phyloP scores from a whole-genome alignment of 106 monocot genomes.

The Dendrobium catenatum region DNA sequence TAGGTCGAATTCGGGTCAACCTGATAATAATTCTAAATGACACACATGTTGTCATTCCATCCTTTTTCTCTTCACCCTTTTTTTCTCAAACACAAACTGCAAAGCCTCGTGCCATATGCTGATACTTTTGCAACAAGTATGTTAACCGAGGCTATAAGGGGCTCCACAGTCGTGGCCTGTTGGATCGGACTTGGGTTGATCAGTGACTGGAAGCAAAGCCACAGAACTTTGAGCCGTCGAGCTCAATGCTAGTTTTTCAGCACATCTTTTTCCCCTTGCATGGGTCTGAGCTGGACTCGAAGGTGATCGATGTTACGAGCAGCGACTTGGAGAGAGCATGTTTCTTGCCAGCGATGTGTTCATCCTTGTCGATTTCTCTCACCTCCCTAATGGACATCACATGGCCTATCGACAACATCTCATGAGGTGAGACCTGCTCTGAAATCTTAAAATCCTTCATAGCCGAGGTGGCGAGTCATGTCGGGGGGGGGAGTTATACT shows the following conservation, averaged over 20 bases:
- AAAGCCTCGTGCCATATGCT: constrained; percentile 76
- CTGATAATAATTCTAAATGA: too few species aligned
- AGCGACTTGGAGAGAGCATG: constrained; percentile 52
- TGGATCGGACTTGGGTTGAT: constrained; percentile 48
- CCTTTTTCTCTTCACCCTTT: too few species aligned
- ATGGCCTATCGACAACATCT: constrained; percentile 33
- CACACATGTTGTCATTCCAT: too few species aligned
- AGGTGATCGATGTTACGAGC: constrained; percentile 64
- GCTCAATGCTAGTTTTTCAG: constrained; percentile 46
- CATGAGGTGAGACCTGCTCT: constrained; percentile 1
- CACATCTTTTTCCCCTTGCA: constrained; percentile 47
- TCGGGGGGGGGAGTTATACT: too few species aligned
- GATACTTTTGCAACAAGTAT: constrained; percentile 75
- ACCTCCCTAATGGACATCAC: constrained; percentile 62
- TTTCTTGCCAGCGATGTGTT: constrained; percentile 83
- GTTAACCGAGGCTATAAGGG: constrained; percentile 42
- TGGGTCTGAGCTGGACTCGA: constrained; percentile 42
- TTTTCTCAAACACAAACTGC: too few species aligned
- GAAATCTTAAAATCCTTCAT: too few species aligned
- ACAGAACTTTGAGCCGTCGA: constrained; percentile 49
- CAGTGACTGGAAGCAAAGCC: constrained; percentile 77
- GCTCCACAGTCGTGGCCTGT: constrained; percentile 30
- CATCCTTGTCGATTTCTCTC: constrained; percentile 73
- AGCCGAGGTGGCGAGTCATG: too few species aligned
- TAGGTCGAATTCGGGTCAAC: too few species aligned